Conservation (phyloP, 2,329 filamentous ascomycete species). For the Fusarium sarcochroum region DNA sequence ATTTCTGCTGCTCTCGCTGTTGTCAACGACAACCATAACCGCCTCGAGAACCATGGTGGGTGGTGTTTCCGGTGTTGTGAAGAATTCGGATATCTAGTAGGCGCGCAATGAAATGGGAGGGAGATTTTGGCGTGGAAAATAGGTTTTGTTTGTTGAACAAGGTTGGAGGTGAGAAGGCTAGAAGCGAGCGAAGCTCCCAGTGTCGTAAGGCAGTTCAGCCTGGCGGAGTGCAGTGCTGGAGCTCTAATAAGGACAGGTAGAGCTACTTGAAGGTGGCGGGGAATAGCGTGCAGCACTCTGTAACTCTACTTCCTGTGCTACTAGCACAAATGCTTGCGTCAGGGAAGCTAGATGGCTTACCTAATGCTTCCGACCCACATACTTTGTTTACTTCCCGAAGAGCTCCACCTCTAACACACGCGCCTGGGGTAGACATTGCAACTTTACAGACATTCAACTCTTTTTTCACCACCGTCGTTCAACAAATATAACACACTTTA, state of each 20-base stretch:
- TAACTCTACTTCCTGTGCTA: slow-evolving; percentile 36
- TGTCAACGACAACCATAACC: slow-evolving; percentile 99
- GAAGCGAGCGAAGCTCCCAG: slow-evolving; percentile 47
- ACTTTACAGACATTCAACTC: slow-evolving; percentile 22
- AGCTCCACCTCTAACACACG: slow-evolving; percentile 42
- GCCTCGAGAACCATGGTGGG: slow-evolving; percentile 97
- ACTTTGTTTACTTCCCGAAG: slow-evolving; percentile 50
- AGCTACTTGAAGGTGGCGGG: slow-evolving; percentile 31
- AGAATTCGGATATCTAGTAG: slow-evolving; percentile 1
- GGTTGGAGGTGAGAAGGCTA: slow-evolving; percentile 48
- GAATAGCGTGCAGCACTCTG: not conserved
- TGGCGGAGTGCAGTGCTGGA: slow-evolving; percentile 47
- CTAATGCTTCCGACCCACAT: slow-evolving; percentile 38
- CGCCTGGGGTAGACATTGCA: slow-evolving; percentile 42
- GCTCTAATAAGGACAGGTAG: slow-evolving; percentile 42
- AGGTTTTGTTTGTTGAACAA: slow-evolving; percentile 39
- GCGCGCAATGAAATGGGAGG: slow-evolving; percentile 13
- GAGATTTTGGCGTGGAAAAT: slow-evolving; percentile 7
- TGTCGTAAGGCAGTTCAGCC: slow-evolving; percentile 64
- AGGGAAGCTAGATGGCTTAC: slow-evolving; percentile 46
- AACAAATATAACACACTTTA: slow-evolving; percentile 26
- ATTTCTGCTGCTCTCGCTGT: slow-evolving; percentile 98
- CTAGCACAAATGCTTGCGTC: slow-evolving; percentile 38
- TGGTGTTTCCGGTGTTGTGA: slow-evolving; percentile 47
- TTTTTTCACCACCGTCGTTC: slow-evolving; percentile 26